Evolutionary conservation across 2,329 filamentous ascomycete genomes (phyloP).

Genomic region (Dothideomycetes sp.): DNA sequence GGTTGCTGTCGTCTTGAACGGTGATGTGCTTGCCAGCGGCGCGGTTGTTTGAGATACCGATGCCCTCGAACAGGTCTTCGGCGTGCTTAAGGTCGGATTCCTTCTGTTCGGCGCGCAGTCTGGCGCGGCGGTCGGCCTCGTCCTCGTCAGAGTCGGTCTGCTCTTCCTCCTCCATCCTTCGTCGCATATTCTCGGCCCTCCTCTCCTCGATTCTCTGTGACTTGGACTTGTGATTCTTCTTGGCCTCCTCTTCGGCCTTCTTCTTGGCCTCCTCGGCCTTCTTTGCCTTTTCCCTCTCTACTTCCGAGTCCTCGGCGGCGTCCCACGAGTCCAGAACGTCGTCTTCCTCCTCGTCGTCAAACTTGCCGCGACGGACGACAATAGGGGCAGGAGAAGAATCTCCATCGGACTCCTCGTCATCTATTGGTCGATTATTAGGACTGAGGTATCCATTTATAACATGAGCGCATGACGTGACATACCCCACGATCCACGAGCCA

Average conservation of each 20-base stretch:
- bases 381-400: constrained; percentile 37
- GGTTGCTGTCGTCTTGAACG: constrained; percentile 58
- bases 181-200: constrained; percentile 47
- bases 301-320: constrained; percentile 91
- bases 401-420: constrained; percentile 45
- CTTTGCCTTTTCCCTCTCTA: constrained; percentile 86
- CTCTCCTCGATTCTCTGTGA: constrained; percentile 74
- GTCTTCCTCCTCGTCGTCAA: constrained; percentile 84
- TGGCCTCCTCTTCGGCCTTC: constrained; percentile 79
- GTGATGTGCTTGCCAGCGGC: constrained; percentile 56
- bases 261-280: constrained; percentile 78
- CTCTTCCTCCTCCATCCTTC: constrained; percentile 45
- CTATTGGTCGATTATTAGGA: constrained; percentile 12
- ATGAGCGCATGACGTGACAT: constrained; percentile 1
- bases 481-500: constrained; percentile 11
- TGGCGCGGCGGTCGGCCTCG: constrained; percentile 60
- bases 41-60: constrained; percentile 61
- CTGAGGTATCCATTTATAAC: too few relatives aligned
- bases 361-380: constrained; percentile 51
- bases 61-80: constrained; percentile 74
- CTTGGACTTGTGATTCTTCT: constrained; percentile 85
- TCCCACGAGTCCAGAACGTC: constrained; percentile 94
- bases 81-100: constrained; percentile 83
- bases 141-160: constrained; percentile 62
- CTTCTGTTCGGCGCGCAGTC: constrained; percentile 69